A percentile compares a stretch with the other conserved stretches of the same genome.
phyloP scores from a whole-genome alignment of 2,329 filamentous ascomycete genomes.

The Coleophoma cylindrospora region DNA sequence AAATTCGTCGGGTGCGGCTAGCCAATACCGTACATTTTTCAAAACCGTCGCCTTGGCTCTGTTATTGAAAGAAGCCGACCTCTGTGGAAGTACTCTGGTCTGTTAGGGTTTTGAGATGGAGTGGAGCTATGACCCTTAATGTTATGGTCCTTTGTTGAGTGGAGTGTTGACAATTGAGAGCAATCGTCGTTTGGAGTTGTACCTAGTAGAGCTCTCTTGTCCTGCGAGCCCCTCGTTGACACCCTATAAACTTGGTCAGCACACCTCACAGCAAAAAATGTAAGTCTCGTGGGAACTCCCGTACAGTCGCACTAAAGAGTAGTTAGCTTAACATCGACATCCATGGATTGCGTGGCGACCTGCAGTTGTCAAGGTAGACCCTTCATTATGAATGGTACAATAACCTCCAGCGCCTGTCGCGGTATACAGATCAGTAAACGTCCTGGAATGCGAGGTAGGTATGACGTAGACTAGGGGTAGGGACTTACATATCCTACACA shows the following conservation, averaged over 20 bases:
- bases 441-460: background rate
- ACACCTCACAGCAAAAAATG: background rate
- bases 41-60: too few species aligned
- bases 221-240: constrained; percentile 3
- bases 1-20: too few species aligned
- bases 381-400: constrained; percentile 44
- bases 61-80: too few species aligned
- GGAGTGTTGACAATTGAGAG: too few species aligned
- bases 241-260: constrained; percentile 3
- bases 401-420: constrained; percentile 57
- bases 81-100: too few species aligned
- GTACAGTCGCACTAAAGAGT: constrained; percentile 27
- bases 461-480: background rate
- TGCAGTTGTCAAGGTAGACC: constrained; percentile 43
- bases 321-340: constrained; percentile 23
- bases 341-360: constrained; percentile 20
- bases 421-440: background rate
- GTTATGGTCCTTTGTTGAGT: too few species aligned
- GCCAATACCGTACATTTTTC: too few species aligned
- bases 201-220: constrained; percentile 7
- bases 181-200: too few species aligned
- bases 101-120: too few species aligned
- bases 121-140: too few species aligned
- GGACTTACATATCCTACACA: constrained; percentile 58
- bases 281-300: constrained; percentile 1